Conservation (phyloP, 1,284 basidiomycete genomes). For the Naganishia cerealis region DNA sequence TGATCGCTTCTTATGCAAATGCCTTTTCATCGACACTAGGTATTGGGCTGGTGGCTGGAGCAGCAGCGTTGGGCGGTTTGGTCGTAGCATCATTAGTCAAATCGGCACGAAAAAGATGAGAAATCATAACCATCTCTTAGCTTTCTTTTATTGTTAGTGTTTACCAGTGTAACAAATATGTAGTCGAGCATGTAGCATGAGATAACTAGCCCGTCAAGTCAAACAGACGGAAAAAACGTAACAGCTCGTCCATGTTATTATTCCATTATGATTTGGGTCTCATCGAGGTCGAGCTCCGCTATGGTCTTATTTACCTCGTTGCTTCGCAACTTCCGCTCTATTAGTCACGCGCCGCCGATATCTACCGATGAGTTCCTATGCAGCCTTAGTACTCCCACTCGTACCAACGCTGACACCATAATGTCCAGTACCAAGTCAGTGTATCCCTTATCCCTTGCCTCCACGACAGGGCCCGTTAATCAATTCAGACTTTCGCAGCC, state of each 20-base stretch:
- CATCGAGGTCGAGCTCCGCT: no score
- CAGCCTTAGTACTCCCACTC: not conserved
- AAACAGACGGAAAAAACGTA: not conserved
- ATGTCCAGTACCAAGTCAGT: not conserved
- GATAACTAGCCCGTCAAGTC: not conserved
- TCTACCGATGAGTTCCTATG: not conserved
- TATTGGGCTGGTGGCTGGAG: conserved; percentile 89
- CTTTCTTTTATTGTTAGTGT: not conserved
- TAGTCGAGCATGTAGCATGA: conserved; percentile 2
- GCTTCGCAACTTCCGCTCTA: not conserved
- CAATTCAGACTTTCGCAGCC: not conserved
- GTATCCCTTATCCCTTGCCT: not conserved
- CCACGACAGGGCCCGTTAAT: not conserved
- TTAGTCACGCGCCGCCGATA: not conserved
- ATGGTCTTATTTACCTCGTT: not conserved
- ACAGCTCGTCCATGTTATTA: not conserved
- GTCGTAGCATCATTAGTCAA: conserved; percentile 79
- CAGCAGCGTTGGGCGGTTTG: conserved; percentile 79
- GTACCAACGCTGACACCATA: not conserved
- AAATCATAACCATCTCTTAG: not conserved
- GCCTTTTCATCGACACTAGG: conserved; percentile 70
- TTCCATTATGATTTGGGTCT: no score
- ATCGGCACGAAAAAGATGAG: conserved; percentile 66
- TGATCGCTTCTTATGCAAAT: conserved; percentile 18
- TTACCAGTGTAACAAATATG: not conserved